These are phyloP conservation scores for Aureobasidium sp. DNA, from an alignment of 2,329 filamentous ascomycete species.

Conservation along the genomic window DNA sequence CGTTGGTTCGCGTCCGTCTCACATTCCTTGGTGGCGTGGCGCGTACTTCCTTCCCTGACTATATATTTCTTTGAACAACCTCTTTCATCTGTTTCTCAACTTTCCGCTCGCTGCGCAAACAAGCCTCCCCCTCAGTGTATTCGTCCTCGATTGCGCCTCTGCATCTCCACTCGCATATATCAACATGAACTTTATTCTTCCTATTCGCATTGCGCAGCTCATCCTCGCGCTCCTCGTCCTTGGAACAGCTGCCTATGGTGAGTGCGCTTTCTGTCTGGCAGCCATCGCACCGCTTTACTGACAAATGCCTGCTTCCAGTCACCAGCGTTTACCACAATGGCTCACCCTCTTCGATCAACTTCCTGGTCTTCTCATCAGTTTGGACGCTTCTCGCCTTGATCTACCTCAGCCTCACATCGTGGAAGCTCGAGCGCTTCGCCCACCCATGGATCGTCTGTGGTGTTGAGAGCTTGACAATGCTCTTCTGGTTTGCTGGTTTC, in stretches of 20 bases:
- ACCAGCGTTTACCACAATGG: slow-evolving; percentile 28
- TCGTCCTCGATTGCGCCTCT: neutral
- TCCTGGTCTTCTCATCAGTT: slow-evolving; percentile 70
- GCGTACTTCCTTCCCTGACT: slow-evolving; percentile 1
- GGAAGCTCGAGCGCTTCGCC: slow-evolving; percentile 39
- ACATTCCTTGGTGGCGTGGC: slow-evolving; percentile 12
- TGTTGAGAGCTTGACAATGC: slow-evolving; percentile 64
- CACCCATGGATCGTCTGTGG: slow-evolving; percentile 60
- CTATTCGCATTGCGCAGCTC: slow-evolving; percentile 57
- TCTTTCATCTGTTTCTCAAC: neutral
- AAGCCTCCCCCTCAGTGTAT: neutral
- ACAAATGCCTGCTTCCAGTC: slow-evolving; percentile 37
- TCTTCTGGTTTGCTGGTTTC: slow-evolving; percentile 88
- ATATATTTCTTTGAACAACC: slow-evolving; percentile 6
- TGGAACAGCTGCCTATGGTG: slow-evolving; percentile 67
- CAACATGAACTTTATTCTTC: slow-evolving; percentile 9
- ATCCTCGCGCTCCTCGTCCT: slow-evolving; percentile 68
- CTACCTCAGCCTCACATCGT: slow-evolving; percentile 63
- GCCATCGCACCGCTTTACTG: neutral
- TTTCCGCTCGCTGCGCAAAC: neutral
- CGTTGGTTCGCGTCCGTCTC: neutral
- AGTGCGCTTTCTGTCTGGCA: slow-evolving; percentile 20
- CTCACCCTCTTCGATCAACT: slow-evolving; percentile 57
- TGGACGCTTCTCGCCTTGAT: slow-evolving; percentile 66
- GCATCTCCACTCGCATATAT: neutral